Evolutionary conservation across 1,284 basidiomycete genomes (phyloP).

Genomic region (Puccinia brachypodii): DNA sequence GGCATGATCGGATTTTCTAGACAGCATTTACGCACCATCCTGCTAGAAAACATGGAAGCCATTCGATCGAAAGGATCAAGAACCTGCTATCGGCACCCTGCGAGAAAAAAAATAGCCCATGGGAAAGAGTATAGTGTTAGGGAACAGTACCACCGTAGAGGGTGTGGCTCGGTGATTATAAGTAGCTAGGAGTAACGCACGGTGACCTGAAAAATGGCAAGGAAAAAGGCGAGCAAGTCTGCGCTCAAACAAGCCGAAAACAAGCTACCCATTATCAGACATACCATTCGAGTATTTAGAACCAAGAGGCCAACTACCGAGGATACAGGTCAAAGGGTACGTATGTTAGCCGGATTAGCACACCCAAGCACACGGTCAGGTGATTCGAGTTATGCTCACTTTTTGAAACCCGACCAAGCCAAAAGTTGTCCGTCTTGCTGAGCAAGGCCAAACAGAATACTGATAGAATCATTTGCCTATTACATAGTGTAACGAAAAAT

Average conservation of each 20-base stretch:
- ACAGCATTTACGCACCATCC: constrained; percentile 4
- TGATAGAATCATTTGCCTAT: constrained; percentile 29
- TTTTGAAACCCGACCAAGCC: constrained; percentile 18
- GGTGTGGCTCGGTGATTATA: neutral
- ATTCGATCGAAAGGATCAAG: constrained; percentile 34
- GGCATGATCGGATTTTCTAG: neutral
- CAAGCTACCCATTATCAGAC: constrained; percentile 19
- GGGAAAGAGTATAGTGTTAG: neutral
- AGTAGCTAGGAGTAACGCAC: neutral
- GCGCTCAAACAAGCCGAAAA: constrained; percentile 28
- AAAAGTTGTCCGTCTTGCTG: constrained; percentile 25
- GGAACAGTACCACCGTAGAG: neutral
- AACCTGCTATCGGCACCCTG: constrained; percentile 31
- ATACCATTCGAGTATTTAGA: constrained; percentile 19
- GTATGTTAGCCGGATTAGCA: neutral
- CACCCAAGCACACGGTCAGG: neutral
- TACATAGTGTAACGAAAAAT: neutral
- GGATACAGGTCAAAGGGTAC: neutral
- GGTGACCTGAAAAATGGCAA: constrained; percentile 6
- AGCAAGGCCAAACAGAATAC: constrained; percentile 18
- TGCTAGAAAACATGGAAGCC: constrained; percentile 31
- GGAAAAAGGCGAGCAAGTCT: constrained; percentile 24
- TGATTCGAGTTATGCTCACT: neutral
- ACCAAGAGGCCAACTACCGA: neutral
- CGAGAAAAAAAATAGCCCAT: neutral